Evolutionary conservation across 805 yeast genomes (phyloP), one percentile per base, ranked within the genome.

Genomic region (Yamadazyma phyllophila): DNA sequence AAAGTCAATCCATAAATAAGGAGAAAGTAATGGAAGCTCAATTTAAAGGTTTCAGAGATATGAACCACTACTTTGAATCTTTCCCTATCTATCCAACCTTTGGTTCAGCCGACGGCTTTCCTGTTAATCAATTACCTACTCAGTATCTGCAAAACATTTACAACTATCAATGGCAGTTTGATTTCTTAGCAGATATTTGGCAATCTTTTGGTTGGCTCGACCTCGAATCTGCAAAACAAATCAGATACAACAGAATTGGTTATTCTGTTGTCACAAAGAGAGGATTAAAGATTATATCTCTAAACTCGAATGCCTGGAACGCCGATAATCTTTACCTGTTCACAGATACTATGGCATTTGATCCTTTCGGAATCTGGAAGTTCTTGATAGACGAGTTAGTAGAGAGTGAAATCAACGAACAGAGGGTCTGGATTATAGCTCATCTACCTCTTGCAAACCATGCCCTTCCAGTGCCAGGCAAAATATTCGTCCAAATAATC

Each of bases 391-490:
- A 78, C 45, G 89, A 85, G 63, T 67, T 84, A 42, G 59, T 76
- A 11, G 83, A 74, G 37, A 73, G 83, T 50, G 90, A 84, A 61
- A 45, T 55, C 30, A 66, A 67, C 7, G 79, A 77, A 43, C 80
- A 82, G 60, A 67, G 85, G 53, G 89, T 81, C n/a, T 84, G 90
- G 90, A 71, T 84, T 44, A 74, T 82, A 52, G 79, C 85, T 15
- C 90, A 84, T 59, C 77, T 84, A 41, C 88, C 91, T 37, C 66
- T 75, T 17, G 69, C 76, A 7, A 69, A 65, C 45, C 84, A 82
- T 52, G 74, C 84, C 9, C 63, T 84, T 36, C 88, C 90, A 7
- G 65, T 81, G 26, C 83, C 78, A 39, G 73, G 85, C 26, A 70
- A 76, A 43, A 63, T 78, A 14, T 77, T 82, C 50, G 63, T 71